Evolutionary conservation across 352 stramenopile genomes (phyloP).

Genomic region (Phytopythium helicoides): DNA sequence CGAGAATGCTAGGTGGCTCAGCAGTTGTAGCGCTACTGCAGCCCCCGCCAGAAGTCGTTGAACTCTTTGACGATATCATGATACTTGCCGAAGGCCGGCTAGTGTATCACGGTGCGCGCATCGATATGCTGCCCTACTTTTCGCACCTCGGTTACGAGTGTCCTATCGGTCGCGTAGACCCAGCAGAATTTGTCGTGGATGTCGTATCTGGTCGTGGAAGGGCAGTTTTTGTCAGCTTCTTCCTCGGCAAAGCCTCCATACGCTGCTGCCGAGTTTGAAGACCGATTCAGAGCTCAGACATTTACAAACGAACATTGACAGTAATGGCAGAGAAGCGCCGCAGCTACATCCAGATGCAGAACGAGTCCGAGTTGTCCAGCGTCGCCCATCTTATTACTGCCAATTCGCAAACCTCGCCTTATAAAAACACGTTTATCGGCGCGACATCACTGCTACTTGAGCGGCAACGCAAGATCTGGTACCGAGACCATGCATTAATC

Average conservation of each 20-base stretch:
- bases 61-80: slow-evolving; percentile 92
- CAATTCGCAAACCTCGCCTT: slow-evolving; percentile 5
- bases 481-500: slow-evolving; percentile 17
- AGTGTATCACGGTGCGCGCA: slow-evolving; percentile 85
- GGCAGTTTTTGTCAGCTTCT: slow-evolving; percentile 6
- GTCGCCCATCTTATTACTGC: slow-evolving; percentile 7
- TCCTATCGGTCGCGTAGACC: slow-evolving; percentile 20
- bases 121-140: slow-evolving; percentile 70
- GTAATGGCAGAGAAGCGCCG: slow-evolving; percentile 25
- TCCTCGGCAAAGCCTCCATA: slow-evolving; percentile 9
- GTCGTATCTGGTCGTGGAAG: slow-evolving; percentile 20
- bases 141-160: slow-evolving; percentile 47
- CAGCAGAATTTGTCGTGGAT: slow-evolving; percentile 26
- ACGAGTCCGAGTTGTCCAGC: slow-evolving; percentile 3
- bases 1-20: slow-evolving; percentile 23
- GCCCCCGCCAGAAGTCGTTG: slow-evolving; percentile 83
- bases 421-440: slow-evolving; percentile 8
- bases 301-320: slow-evolving; percentile 10
- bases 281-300: slow-evolving; percentile 11
- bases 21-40: slow-evolving; percentile 20
- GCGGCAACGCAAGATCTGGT: slow-evolving; percentile 22
- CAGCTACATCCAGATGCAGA: slow-evolving; percentile 6
- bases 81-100: slow-evolving; percentile 84
- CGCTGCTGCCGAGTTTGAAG: slow-evolving; percentile 15
- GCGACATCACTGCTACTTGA: slow-evolving; percentile 11